Conservation (phyloP, 306 rosid species). For the Dryas alaskensis region DNA sequence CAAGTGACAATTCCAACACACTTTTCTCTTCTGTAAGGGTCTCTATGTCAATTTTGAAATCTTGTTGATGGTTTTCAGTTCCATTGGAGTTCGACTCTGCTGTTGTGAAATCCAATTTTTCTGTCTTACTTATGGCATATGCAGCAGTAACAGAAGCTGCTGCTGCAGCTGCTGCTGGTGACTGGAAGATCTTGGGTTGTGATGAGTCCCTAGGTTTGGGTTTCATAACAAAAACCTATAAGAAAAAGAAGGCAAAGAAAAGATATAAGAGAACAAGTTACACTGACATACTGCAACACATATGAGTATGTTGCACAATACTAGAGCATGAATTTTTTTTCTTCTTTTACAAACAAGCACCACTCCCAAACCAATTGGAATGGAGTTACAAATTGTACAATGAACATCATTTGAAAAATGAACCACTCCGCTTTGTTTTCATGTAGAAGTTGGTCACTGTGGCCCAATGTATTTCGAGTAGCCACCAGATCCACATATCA, state of each 20-base stretch:
- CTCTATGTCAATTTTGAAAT: constrained; percentile 37
- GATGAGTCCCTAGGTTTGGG: constrained; percentile 60
- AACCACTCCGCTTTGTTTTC: too few species aligned
- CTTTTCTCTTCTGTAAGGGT: constrained; percentile 60
- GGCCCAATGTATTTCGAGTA: neutral
- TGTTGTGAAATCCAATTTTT: constrained; percentile 52
- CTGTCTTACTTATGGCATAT: constrained; percentile 81
- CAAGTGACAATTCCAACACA: constrained; percentile 52
- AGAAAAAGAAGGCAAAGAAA: constrained; percentile 2
- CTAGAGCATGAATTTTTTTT: neutral
- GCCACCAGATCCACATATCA: neutral
- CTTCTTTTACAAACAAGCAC: neutral
- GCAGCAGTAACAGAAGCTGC: constrained; percentile 98
- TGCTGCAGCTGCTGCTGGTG: constrained; percentile 96
- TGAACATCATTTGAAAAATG: too few species aligned
- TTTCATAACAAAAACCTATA: constrained; percentile 79
- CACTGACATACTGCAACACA: neutral
- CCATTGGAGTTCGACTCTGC: constrained; percentile 45
- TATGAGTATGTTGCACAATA: neutral
- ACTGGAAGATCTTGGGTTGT: constrained; percentile 85
- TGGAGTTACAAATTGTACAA: neutral
- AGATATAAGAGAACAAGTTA: constrained; percentile 8
- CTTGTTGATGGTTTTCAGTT: constrained; percentile 35
- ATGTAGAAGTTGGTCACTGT: neutral
- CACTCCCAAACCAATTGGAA: neutral